Conservation (phyloP, 768 basidiomycete genomes). For the Holtermanniella nyarrowii region DNA sequence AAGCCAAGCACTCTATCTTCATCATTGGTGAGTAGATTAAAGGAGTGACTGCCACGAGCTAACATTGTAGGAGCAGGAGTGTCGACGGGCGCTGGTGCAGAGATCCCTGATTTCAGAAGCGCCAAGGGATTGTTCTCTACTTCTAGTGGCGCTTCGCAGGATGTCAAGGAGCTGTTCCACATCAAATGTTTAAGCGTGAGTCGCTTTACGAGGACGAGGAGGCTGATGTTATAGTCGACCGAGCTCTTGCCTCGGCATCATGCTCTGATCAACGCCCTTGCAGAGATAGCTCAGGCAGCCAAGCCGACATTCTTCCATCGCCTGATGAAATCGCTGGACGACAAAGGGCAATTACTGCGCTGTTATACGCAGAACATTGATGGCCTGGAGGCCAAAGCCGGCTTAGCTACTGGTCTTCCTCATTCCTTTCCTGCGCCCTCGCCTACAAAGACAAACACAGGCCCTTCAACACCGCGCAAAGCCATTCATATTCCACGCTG, state of each 20-base stretch:
- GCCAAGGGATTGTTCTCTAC: conserved; percentile 71
- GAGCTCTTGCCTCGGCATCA: conserved; percentile 66
- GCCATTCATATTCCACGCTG: conserved; percentile 50
- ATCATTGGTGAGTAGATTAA: neutral
- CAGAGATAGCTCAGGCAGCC: conserved; percentile 60
- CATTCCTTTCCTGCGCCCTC: conserved; percentile 20
- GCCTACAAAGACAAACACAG: neutral
- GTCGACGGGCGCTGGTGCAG: conserved; percentile 68
- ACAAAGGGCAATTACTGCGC: conserved; percentile 63
- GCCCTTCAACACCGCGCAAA: neutral
- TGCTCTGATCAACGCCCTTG: conserved; percentile 68
- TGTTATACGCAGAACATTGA: conserved; percentile 95
- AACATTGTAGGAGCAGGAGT: conserved; percentile 64
- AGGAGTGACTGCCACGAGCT: neutral
- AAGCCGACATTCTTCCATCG: conserved; percentile 71
- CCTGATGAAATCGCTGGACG: conserved; percentile 62
- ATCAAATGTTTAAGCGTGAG: conserved; percentile 74
- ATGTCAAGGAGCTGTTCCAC: conserved; percentile 82
- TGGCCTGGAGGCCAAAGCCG: conserved; percentile 74
- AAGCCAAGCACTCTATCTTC: neutral
- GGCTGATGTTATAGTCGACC: too few relatives aligned
- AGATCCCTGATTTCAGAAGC: conserved; percentile 84
- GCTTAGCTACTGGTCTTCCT: conserved; percentile 76
- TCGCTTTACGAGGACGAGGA: too few relatives aligned
- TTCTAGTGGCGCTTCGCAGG: conserved; percentile 57